Percentiles rank a stretch among this genome's conserved stretches.
phyloP scores from a whole-genome alignment of 2,329 filamentous ascomycete species.

The Nigrograna mackinnonii region DNA sequence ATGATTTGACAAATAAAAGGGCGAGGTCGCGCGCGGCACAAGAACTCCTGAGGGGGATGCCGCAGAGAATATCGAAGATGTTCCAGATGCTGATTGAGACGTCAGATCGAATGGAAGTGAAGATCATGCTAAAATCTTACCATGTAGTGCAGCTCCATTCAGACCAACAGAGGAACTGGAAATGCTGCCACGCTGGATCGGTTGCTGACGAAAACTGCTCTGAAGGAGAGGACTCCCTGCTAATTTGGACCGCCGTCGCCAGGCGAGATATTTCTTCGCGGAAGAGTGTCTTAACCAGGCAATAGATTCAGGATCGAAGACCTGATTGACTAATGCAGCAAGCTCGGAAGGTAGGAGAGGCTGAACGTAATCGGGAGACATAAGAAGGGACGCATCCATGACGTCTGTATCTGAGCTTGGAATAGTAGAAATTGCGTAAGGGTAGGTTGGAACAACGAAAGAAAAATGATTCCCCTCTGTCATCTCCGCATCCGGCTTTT shows the following conservation, averaged over 20 bases:
- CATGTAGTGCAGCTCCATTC: constrained; percentile 23
- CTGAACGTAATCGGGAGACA: constrained; percentile 88
- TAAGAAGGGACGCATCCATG: constrained; percentile 91
- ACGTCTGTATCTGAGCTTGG: constrained; percentile 72
- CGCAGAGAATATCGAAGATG: constrained; percentile 39
- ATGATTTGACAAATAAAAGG: constrained; percentile 29
- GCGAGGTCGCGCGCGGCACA: constrained; percentile 36
- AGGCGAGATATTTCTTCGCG: constrained; percentile 78
- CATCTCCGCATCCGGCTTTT: constrained; percentile 4
- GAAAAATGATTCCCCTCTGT: constrained; percentile 26
- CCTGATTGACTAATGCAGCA: constrained; percentile 64
- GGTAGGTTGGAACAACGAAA: constrained; percentile 39
- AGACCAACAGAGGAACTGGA: constrained; percentile 34
- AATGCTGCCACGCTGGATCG: constrained; percentile 23
- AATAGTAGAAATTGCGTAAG: constrained; percentile 81
- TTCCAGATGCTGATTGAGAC: constrained; percentile 28
- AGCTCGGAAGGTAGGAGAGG: constrained; percentile 81
- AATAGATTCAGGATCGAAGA: constrained; percentile 79
- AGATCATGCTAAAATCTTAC: constrained; percentile 13
- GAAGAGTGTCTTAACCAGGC: constrained; percentile 81
- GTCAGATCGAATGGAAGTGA: constrained; percentile 10
- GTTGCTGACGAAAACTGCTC: constrained; percentile 22
- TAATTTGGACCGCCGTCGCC: constrained; percentile 56
- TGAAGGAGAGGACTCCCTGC: constrained; percentile 29
- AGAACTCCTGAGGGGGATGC: constrained; percentile 43